Base-by-base conservation (phyloP, 495 filamentous ascomycete species). In the Daldinia vernicosa region DNA sequence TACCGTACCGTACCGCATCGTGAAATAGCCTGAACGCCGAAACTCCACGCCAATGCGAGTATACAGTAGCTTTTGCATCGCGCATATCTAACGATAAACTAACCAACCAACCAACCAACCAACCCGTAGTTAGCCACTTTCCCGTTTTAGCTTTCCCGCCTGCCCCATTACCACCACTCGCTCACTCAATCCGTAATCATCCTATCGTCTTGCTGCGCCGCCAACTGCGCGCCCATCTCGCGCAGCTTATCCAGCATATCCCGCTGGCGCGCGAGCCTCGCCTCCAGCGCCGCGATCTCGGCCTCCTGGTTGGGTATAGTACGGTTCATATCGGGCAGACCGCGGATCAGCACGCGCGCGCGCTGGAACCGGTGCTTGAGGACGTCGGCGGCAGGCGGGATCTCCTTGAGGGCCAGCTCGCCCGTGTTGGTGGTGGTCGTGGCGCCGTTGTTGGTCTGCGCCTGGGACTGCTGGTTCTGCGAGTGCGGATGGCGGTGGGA, bases 341-440 rank as follows among this genome's bases (percentile, higher is more conserved):
- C 80, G 63, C 87, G 84, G 12, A 97, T 84, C 40, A 90, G 88
- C 8, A 70, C 81, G 17, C 91, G 84, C 54, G 94, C 95, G 69
- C 89, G 91, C 75, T 92, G 90, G 59, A 98, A 86, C 76, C 92
- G 91, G 78, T 93, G 89, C 74, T 90, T 92, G 67, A 99, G 81
- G 15, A 85, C 84, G 65, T 91, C 90, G 3, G 90, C 90, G 43
- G 90, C 92, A 1, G 88, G 85, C 9, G 89, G 86, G 24, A 98
- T 87, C 67, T 94, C 89, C 78, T 97, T 95, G 43, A 91, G 87
- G 45, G 89, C 87, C 32, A 96, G 84, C 39, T 72, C 72, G 58
- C 67, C 68, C 1, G 63, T 43, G 59, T 56, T 66, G n/a, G 67
- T 57, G 0, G 71, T 76, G 0, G 76, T 69, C 37, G 71, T 67